Percentiles rank a stretch among this genome's conserved stretches.
These are phyloP conservation scores for Phaeosphaeriaceae sp. DNA, from an alignment of 2,329 filamentous ascomycete genomes.

Conservation along the genomic window DNA sequence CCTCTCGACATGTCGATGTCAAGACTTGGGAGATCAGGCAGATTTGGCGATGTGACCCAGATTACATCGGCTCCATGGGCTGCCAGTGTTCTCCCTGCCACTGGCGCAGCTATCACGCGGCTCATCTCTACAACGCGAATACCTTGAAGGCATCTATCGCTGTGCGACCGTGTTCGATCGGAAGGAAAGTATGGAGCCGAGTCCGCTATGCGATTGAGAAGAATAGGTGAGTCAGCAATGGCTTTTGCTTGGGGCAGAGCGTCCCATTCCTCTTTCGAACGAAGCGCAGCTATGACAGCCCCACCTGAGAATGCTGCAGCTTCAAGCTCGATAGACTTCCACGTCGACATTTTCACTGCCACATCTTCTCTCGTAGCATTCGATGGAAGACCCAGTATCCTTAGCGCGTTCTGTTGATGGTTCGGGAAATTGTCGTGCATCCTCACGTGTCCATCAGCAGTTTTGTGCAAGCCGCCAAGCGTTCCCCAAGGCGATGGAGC, in stretches of 20 bases:
- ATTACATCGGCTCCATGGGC: constrained; percentile 57
- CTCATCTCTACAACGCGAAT: constrained; percentile 53
- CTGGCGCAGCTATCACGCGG: constrained; percentile 55
- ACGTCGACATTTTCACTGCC: constrained; percentile 45
- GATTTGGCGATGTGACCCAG: constrained; percentile 52
- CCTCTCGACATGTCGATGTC: constrained; percentile 55
- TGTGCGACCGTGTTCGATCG: background rate
- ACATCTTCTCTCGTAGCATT: constrained; percentile 50
- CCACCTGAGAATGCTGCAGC: constrained; percentile 49
- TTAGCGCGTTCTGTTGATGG: constrained; percentile 55
- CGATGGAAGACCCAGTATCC: constrained; percentile 51
- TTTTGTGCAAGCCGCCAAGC: constrained; percentile 61
- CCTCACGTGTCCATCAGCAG: constrained; percentile 60
- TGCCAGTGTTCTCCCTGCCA: constrained; percentile 52
- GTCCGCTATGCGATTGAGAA: constrained; percentile 46
- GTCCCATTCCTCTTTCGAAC: constrained; percentile 62
- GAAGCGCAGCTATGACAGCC: constrained; percentile 58
- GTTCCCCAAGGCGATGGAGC: constrained; percentile 47
- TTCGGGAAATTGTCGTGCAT: constrained; percentile 64
- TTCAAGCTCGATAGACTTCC: constrained; percentile 60
- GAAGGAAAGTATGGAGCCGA: constrained; percentile 13
- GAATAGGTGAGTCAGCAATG: constrained; percentile 57
- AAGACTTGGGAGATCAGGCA: constrained; percentile 51
- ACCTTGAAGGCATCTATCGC: constrained; percentile 47
- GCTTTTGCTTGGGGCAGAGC: constrained; percentile 54